Conservation (phyloP, 73 alveolate species). For the Uronychia setigera region DNA sequence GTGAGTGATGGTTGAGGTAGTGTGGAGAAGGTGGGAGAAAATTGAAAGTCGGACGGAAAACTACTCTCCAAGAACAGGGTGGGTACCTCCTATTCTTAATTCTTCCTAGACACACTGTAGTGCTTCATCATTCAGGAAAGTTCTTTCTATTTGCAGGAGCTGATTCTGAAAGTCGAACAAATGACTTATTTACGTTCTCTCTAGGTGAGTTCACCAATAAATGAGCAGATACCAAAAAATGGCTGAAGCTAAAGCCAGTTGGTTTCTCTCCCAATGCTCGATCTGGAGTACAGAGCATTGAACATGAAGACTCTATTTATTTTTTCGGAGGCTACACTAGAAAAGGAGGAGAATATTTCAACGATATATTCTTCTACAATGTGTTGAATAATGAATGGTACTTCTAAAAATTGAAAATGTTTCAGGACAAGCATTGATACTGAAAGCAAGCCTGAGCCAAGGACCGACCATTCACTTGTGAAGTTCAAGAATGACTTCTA, state of each 20-base stretch:
- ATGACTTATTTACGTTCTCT: conserved; percentile 42
- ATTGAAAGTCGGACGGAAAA: conserved; percentile 23
- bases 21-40: conserved; percentile 15
- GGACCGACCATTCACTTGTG: conserved; percentile 70
- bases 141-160: conserved; percentile 59
- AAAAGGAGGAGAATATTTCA: conserved; percentile 95
- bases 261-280: conserved; percentile 36
- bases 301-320: conserved; percentile 21
- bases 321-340: conserved; percentile 86
- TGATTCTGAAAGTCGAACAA: conserved; percentile 61
- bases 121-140: conserved; percentile 18
- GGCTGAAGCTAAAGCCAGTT: conserved; percentile 33
- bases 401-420: background rate
- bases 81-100: background rate
- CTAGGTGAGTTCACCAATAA: background rate
- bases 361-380: conserved; percentile 77
- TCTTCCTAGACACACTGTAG: conserved; percentile 36
- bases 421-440: conserved; percentile 21
- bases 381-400: conserved; percentile 36
- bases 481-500: conserved; percentile 19
- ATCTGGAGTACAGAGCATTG: conserved; percentile 48
- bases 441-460: conserved; percentile 33
- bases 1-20: conserved; percentile 4
- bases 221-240: conserved; percentile 23
- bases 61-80: conserved; percentile 59